Base-by-base conservation (phyloP, 345 rosid genomes). In the Dovyalis caffra region DNA sequence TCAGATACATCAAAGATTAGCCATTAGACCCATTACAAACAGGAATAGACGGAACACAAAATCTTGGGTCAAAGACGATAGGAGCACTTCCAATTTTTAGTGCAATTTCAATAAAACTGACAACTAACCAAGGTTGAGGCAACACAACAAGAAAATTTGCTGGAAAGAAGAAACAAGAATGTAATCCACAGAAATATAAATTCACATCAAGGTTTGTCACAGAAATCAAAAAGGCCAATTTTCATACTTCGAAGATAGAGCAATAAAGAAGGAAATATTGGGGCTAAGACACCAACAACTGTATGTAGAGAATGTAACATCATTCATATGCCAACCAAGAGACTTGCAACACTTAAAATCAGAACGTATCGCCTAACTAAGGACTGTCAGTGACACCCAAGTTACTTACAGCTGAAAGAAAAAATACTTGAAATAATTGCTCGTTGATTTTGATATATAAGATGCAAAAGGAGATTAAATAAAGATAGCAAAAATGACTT, bases 401-500 rank as follows among this genome's bases (percentile, higher is more conserved):
- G 32, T 70, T 28, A 69, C 4, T 47, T 1, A 31, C 18, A 43
- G 5, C 31, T 21, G 38, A 62, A 37, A 71, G 66, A 47, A 37
- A 35, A 40, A 9, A 5, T 2, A 25, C 20, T 25, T 9, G 35
- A 56, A 51, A 2, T 6, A 21, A 21, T 20, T 57, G 12, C 53
- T 67, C 31, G 8, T 12, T 11, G 15, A 28, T 28, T 34, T 47
- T 12, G 1, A 28, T 25, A 72, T 8, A 40, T 7, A 53, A 8
- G 3, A 66, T 18, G 29, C 32, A 29, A 67, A 15, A 15, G 18
- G 34, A 62, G 23, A 49, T 49, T 49, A 49, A 20, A 49, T 20
- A 49, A 49, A 49, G 56, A 49, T 20, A 49, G 68, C 18, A 35
- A 25, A 60, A 23, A 5, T 1, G 23, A 76, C 79, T 75, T 79